Percentiles rank a stretch among this genome's conserved stretches.
phyloP scores from a whole-genome alignment of 805 yeast species.

The Starmerella vaccinii region DNA sequence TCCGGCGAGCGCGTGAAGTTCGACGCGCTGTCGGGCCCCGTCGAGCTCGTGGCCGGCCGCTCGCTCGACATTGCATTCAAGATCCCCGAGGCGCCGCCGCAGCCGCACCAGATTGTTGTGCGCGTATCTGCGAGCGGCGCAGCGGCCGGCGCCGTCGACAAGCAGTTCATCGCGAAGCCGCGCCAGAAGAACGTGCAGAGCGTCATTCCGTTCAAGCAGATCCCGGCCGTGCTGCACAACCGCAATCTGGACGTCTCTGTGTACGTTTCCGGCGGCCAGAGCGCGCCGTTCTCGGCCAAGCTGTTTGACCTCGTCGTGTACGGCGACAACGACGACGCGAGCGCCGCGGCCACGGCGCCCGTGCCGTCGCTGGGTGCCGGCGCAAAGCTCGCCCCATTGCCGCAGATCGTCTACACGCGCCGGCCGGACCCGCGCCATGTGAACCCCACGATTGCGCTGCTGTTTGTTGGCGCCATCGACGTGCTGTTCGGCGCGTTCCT shows the following conservation, averaged over 20 bases:
- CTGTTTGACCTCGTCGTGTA: slow-evolving; percentile 20
- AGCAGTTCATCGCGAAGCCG: slow-evolving; percentile 25
- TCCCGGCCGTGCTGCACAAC: slow-evolving; percentile 29
- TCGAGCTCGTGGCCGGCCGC: slow-evolving; percentile 16
- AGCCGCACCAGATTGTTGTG: slow-evolving; percentile 21
- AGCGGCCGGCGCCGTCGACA: slow-evolving; percentile 8
- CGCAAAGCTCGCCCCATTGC: slow-evolving; percentile 34
- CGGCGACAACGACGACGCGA: slow-evolving; percentile 18
- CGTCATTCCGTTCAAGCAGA: slow-evolving; percentile 26
- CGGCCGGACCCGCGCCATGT: slow-evolving; percentile 45
- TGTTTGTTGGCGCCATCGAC: slow-evolving; percentile 40
- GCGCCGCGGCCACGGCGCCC: slow-evolving; percentile 1
- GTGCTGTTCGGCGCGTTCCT: slow-evolving; percentile 38
- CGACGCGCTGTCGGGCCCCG: slow-evolving; percentile 11
- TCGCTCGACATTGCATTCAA: slow-evolving; percentile 22
- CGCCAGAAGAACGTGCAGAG: slow-evolving; percentile 30
- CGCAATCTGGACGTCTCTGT: slow-evolving; percentile 24
- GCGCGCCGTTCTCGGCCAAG: slow-evolving; percentile 13
- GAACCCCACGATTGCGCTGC: slow-evolving; percentile 41
- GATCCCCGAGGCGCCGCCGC: slow-evolving; percentile 18
- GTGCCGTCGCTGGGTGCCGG: slow-evolving; percentile 10
- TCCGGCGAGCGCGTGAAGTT: slow-evolving; percentile 18
- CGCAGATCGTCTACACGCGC: slow-evolving; percentile 59
- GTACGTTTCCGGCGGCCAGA: slow-evolving; percentile 29
- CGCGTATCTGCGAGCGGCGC: slow-evolving; percentile 12